Evolutionary conservation across 2,329 filamentous ascomycete species (phyloP).

Genomic region (Arachnopeziza araneosa): DNA sequence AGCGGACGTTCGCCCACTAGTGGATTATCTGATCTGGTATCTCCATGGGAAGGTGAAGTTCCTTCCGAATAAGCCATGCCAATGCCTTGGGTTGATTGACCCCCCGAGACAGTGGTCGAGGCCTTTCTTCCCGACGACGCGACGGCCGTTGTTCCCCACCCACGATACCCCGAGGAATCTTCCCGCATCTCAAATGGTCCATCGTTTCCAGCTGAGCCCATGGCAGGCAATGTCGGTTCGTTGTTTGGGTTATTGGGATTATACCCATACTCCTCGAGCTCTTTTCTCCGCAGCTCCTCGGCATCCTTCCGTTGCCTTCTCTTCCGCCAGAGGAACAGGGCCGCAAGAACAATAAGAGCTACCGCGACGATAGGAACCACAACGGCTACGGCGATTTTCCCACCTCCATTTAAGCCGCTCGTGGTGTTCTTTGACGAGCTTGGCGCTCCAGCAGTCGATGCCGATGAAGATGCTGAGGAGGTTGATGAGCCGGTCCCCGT

Average conservation of each 20-base stretch:
- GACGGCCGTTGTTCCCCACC: conserved; percentile 77
- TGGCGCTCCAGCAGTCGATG: conserved; percentile 20
- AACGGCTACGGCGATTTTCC: conserved; percentile 85
- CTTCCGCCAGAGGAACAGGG: conserved; percentile 81
- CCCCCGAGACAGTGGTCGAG: conserved; percentile 83
- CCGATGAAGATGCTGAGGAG: conserved; percentile 20
- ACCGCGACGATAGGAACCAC: conserved; percentile 90
- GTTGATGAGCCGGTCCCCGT: not conserved
- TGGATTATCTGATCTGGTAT: conserved; percentile 64
- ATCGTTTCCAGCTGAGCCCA: conserved; percentile 35
- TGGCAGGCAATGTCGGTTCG: conserved; percentile 70
- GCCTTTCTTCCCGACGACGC: conserved; percentile 73
- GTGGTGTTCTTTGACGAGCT: conserved; percentile 2
- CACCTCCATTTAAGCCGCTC: conserved; percentile 46
- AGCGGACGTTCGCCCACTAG: conserved; percentile 47
- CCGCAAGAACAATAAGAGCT: conserved; percentile 69
- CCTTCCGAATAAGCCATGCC: conserved; percentile 68
- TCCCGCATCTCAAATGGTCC: conserved; percentile 69
- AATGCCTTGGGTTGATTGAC: conserved; percentile 43
- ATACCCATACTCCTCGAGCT: conserved; percentile 95
- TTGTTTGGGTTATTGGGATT: conserved; percentile 99
- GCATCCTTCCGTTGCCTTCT: conserved; percentile 79
- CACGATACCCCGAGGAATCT: conserved; percentile 78
- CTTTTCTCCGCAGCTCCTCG: conserved; percentile 85
- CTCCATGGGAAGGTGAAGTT: conserved; percentile 62